These are phyloP conservation scores for Apiospora kogelbergensis DNA, from an alignment of 2,329 filamentous ascomycete species.

Conservation along the genomic window DNA sequence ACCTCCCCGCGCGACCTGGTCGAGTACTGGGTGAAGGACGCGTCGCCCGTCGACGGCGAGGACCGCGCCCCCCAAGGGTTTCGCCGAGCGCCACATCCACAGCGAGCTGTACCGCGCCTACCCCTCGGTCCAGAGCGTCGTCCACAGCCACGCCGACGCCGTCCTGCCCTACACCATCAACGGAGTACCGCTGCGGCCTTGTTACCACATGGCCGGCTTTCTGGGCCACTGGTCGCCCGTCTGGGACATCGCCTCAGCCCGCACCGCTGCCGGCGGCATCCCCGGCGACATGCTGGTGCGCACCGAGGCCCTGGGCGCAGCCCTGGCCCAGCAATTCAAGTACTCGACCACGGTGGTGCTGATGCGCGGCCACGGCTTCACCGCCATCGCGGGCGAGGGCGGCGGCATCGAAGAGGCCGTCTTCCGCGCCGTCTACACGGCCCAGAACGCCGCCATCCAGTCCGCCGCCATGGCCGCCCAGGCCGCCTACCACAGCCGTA, in stretches of 20 bases:
- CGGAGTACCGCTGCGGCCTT: slow-evolving; percentile 15
- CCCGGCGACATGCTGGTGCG: slow-evolving; percentile 2
- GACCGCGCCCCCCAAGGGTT: slow-evolving; percentile 35
- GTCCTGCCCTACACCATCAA: slow-evolving; percentile 17
- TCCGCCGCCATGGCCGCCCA: not conserved
- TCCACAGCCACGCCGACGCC: slow-evolving; percentile 19
- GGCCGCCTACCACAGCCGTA: not conserved
- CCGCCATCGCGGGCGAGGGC: not conserved
- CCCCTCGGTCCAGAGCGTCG: slow-evolving; percentile 13
- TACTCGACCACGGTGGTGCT: not conserved
- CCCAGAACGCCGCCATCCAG: not conserved
- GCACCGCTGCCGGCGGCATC: not conserved
- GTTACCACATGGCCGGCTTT: slow-evolving; percentile 20
- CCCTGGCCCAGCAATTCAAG: not conserved
- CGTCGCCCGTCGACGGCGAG: slow-evolving; percentile 39
- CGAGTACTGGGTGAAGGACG: slow-evolving; percentile 43
- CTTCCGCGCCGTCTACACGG: not conserved
- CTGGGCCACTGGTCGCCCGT: slow-evolving; percentile 12
- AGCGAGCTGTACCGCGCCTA: slow-evolving; percentile 21
- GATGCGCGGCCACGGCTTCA: slow-evolving; percentile 2
- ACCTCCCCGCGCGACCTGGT: slow-evolving; percentile 43
- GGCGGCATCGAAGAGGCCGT: slow-evolving; percentile 2
- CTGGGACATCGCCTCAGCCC: slow-evolving; percentile 7
- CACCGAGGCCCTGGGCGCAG: not conserved
- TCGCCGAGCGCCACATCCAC: slow-evolving; percentile 20